These are phyloP conservation scores for Cladosporium velox DNA, from an alignment of 2,329 filamentous ascomycete species.

Conservation along the genomic window DNA sequence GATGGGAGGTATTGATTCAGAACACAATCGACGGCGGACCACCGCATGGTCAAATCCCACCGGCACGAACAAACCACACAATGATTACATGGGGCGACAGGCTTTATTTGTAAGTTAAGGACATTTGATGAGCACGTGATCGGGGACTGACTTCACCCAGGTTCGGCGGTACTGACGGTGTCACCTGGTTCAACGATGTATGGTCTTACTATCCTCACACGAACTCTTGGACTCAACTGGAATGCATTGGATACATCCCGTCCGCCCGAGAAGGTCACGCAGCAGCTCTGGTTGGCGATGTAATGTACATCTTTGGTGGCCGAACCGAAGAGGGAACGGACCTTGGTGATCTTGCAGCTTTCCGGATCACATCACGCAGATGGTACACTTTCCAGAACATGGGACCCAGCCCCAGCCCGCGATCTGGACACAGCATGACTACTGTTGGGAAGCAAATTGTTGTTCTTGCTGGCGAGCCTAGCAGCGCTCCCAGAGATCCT, in stretches of 20 bases:
- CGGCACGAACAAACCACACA: slow-evolving; percentile 91
- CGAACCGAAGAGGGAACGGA: slow-evolving; percentile 91
- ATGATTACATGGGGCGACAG: slow-evolving; percentile 90
- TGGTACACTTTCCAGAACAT: slow-evolving; percentile 99
- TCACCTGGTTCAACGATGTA: slow-evolving; percentile 98
- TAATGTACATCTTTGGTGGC: slow-evolving; percentile 99
- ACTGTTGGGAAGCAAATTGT: slow-evolving; percentile 89
- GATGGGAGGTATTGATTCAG: slow-evolving; percentile 89
- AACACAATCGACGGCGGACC: slow-evolving; percentile 67
- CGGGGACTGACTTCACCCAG: slow-evolving; percentile 47
- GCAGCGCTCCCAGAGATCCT: slow-evolving; percentile 76
- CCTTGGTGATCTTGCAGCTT: slow-evolving; percentile 87
- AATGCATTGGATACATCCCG: slow-evolving; percentile 97
- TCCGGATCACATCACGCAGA: slow-evolving; percentile 75
- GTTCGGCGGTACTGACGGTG: slow-evolving; percentile 96
- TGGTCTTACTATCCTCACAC: slow-evolving; percentile 88
- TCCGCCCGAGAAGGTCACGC: slow-evolving; percentile 92
- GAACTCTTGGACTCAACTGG: slow-evolving; percentile 83
- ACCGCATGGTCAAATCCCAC: slow-evolving; percentile 69
- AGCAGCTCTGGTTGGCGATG: slow-evolving; percentile 88
- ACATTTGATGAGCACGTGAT: slow-evolving; percentile 56
- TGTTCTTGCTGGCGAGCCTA: slow-evolving; percentile 91
- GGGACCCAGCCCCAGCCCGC: slow-evolving; percentile 89
- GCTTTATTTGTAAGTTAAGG: slow-evolving; percentile 64
- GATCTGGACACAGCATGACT: slow-evolving; percentile 98